Base-by-base conservation (phyloP, 345 rosid genomes). In the Eucalyptus caleyi region DNA sequence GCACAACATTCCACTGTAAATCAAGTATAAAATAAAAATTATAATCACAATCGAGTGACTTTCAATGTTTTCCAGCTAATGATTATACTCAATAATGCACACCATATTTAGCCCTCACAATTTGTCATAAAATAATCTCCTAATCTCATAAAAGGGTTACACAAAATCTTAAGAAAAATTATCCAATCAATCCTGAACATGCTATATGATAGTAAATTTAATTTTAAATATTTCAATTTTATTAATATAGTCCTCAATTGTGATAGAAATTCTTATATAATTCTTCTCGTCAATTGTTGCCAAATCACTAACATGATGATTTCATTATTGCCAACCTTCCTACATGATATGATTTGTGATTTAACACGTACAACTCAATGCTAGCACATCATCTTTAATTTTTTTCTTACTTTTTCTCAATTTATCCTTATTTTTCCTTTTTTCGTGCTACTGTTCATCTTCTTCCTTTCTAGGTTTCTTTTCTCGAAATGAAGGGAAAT, bases 261-360 rank as follows among this genome's bases (percentile, higher is more conserved):
- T 65, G 37, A 14, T 14, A 0, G 3, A 15, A 65, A 14, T 65
- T 65, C 37, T 34, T 6, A 65, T n/a, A 14, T 65, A 65, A 16
- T 16, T 15, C 11, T 15, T n/a, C 3, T 15, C 1, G 21, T 0
- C 10, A 15, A 0, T 65, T n/a, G 10, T 15, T 9, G 6, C 19
- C 16, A n/a, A n/a, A 65, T 65, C 2, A 0, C 77, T 65, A n/a
- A 65, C 9, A 3, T 8, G 21, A 16, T 15, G 5, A n/a, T 65
- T n/a, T 7, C 18, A n/a, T 65, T 7, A 65, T 65, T 65, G 21
- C 6, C 5, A 8, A 15, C 19, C 32, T 7, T 65, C 18, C 77
- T 65, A n/a, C 3, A 16, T 14, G 16, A 65, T 14, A n/a, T 7
- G 10, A n/a, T 16, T n/a, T 5, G 77, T 1, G 5, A 65, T n/a